phyloP scores from a whole-genome alignment of 768 basidiomycete genomes.

The Boletus rufocinnamomeus region DNA sequence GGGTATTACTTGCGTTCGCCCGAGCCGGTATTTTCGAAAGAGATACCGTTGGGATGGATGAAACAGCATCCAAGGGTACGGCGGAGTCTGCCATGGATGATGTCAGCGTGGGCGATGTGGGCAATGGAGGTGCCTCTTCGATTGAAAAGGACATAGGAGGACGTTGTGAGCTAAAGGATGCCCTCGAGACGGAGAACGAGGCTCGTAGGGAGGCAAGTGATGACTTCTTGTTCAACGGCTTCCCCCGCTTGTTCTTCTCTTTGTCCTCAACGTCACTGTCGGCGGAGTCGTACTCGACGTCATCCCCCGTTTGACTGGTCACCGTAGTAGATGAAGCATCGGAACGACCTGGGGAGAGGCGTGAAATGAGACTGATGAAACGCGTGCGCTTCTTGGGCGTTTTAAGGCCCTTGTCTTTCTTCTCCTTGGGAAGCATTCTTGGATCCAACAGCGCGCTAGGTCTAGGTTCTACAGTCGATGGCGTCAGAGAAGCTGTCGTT shows the following conservation, averaged over 20 bases:
- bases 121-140: slow-evolving; percentile 32
- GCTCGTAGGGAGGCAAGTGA: slow-evolving; percentile 34
- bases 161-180: slow-evolving; percentile 33
- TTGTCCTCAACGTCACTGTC: slow-evolving; percentile 26
- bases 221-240: slow-evolving; percentile 31
- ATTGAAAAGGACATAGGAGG: slow-evolving; percentile 17
- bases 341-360: slow-evolving; percentile 32
- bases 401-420: slow-evolving; percentile 27
- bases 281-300: slow-evolving; percentile 24
- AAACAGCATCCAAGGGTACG: neutral
- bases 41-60: slow-evolving; percentile 5
- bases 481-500: slow-evolving; percentile 32
- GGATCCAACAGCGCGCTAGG: slow-evolving; percentile 2
- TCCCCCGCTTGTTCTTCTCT: slow-evolving; percentile 17
- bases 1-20: slow-evolving; percentile 5
- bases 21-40: slow-evolving; percentile 30
- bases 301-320: slow-evolving; percentile 2
- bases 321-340: slow-evolving; percentile 17
- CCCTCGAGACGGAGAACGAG: slow-evolving; percentile 33
- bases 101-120: slow-evolving; percentile 26
- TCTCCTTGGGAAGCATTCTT: slow-evolving; percentile 18
- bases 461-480: slow-evolving; percentile 18
- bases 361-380: slow-evolving; percentile 36
- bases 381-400: slow-evolving; percentile 34
- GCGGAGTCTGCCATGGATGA: slow-evolving; percentile 4